Base-by-base conservation (phyloP, 805 yeast genomes). In the Wilhelminamyces savonicus region DNA sequence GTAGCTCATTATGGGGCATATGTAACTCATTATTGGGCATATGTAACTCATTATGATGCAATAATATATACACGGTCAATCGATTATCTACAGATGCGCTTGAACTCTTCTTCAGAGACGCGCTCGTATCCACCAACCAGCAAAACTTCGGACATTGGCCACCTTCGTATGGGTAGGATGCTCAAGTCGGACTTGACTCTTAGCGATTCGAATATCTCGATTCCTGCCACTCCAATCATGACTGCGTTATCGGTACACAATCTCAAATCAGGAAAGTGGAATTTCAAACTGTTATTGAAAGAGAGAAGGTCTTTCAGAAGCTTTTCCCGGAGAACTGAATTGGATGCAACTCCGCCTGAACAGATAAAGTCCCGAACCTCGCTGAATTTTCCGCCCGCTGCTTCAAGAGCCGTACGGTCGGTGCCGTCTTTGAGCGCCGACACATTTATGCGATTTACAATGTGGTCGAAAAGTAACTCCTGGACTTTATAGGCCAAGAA, bases 201-300 rank as follows among this genome's bases (percentile, higher is more conserved):
- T 5, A 71, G 68, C 12, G 50, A 42, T 49, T 87, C 95, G 48
- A 61, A 81, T 13, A 88, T 56, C 51, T 90, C 96, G 7, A 90
- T 84, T 0, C 97, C 98, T 0, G 97, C 95, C 78, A 94, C 85
- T 1, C 96, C 98, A 30, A 92, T 92, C 98, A 92, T 92, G 2
- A 86, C 74, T 0, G 97, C 95, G 53, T 92, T 92, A 48, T 92
- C 98, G 0, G 97, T 86, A 50, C 98, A 92, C 36, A 87, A 59
- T 2, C 67, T 56, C 2, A 77, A 61, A 13, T 74, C 76, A 0
- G 97, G 95, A 44, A 77, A 85, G 40, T 74, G 73, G 26, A 78
- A 74, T 1, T 50, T 42, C n/a, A 53, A 32, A 3, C 28, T 22
- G 5, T 29, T 17, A 17, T 26, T 33, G 24, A 30, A 21, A 41